Conservation (phyloP, 208 protist genomes). For the Wallacemonas sp. region DNA sequence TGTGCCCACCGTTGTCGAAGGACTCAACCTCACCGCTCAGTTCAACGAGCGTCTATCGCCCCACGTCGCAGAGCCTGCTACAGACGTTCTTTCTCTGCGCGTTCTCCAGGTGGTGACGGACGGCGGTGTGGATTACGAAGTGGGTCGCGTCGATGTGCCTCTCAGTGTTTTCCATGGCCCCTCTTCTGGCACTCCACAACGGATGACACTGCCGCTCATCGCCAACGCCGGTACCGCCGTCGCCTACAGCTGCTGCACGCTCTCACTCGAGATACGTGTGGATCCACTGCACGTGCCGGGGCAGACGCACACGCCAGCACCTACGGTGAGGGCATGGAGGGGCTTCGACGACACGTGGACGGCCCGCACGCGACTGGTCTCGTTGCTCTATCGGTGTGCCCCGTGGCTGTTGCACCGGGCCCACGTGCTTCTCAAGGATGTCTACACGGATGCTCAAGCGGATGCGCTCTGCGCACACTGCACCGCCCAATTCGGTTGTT, state of each 20-base stretch:
- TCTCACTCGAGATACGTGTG: constrained; percentile 20
- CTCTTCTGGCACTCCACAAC: not conserved
- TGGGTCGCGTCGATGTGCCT: constrained; percentile 4
- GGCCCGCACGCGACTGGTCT: constrained; percentile 10
- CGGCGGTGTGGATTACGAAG: constrained; percentile 1
- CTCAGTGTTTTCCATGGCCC: not conserved
- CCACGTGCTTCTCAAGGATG: constrained; percentile 23
- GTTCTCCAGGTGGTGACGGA: not conserved
- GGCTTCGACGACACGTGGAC: not conserved
- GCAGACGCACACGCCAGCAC: not conserved
- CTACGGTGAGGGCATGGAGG: not conserved
- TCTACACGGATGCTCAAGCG: constrained; percentile 8
- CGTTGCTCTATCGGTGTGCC: constrained; percentile 22
- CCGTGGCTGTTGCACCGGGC: constrained; percentile 32
- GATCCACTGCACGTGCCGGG: constrained; percentile 1
- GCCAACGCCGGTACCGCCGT: not conserved
- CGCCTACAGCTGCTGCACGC: not conserved
- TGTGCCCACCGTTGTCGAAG: not conserved
- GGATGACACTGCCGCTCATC: not conserved
- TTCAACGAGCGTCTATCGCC: not conserved
- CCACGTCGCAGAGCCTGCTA: not conserved
- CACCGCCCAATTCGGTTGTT: constrained; percentile 9
- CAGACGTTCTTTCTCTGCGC: not conserved
- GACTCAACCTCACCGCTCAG: not conserved
- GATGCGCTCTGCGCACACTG: not conserved